Evolutionary conservation across 2,329 filamentous ascomycete genomes (phyloP).

Genomic region (Colletotrichum musicola): DNA sequence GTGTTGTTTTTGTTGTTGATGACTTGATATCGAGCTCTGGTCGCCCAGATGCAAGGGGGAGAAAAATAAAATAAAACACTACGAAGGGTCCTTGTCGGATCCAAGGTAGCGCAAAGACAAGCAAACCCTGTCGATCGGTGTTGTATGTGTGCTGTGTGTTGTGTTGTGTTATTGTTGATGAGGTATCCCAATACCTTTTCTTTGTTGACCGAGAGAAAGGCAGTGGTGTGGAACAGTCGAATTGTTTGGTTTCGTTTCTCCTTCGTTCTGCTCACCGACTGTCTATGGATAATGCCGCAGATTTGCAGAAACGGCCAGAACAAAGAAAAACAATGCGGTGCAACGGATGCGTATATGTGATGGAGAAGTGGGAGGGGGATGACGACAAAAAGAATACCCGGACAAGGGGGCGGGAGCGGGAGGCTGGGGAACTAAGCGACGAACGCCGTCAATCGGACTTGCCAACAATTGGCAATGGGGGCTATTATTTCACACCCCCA

Average conservation of each 20-base stretch:
- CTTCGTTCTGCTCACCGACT: constrained; percentile 8
- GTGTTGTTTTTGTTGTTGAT: constrained; percentile 32
- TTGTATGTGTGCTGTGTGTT: background rate
- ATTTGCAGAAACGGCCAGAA: background rate
- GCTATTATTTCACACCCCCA: no score
- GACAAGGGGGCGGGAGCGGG: constrained; percentile 7
- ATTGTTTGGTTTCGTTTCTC: background rate
- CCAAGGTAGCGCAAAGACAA: constrained; percentile 17
- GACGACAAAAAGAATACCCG: constrained; percentile 29
- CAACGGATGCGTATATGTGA: background rate
- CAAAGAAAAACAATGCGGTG: constrained; percentile 8
- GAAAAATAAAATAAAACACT: background rate
- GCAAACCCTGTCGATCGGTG: constrained; percentile 9
- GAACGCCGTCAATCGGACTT: constrained; percentile 18
- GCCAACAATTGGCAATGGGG: no score
- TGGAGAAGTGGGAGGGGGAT: constrained; percentile 31
- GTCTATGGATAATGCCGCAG: background rate
- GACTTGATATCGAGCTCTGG: background rate
- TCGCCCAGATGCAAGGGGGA: background rate
- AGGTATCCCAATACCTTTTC: background rate
- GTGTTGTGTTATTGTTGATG: constrained; percentile 15
- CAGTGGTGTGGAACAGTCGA: constrained; percentile 21
- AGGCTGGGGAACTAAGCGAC: constrained; percentile 31
- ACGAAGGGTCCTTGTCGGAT: constrained; percentile 14
- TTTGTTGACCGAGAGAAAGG: constrained; percentile 32